Conservation (phyloP, 2,329 filamentous ascomycete genomes). For the Bipolaris zeicola region DNA sequence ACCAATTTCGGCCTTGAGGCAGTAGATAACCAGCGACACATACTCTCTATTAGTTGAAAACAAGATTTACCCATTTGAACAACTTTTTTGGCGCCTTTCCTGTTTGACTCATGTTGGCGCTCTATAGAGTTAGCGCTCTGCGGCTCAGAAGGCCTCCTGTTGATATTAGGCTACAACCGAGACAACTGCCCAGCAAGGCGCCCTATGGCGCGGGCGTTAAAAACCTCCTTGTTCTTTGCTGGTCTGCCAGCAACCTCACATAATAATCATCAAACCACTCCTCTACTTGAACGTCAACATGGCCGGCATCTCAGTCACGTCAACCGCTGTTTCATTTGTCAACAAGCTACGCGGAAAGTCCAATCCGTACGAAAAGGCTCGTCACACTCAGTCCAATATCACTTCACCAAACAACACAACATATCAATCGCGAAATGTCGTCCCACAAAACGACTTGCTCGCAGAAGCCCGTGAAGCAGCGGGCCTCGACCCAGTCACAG, state of each 20-base stretch:
- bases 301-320: constrained; percentile 6
- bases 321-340: background rate
- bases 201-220: background rate
- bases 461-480: constrained; percentile 28
- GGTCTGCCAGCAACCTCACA: background rate
- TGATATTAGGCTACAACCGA: constrained; percentile 1
- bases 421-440: background rate
- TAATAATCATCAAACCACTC: background rate
- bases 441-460: constrained; percentile 14
- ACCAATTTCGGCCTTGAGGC: background rate
- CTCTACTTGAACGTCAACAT: background rate
- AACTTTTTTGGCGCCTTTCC: constrained; percentile 2
- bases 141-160: constrained; percentile 3
- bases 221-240: background rate
- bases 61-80: background rate
- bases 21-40: background rate
- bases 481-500: constrained; percentile 29
- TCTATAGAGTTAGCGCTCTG: constrained; percentile 2
- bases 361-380: constrained; percentile 9
- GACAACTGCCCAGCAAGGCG: background rate
- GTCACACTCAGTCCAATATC: background rate
- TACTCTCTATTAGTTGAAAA: background rate
- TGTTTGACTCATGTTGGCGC: background rate
- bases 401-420: background rate
- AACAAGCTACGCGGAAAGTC: constrained; percentile 11